phyloP scores from a whole-genome alignment of 163 green algal genomes.

The Scenedesmus sp. region DNA sequence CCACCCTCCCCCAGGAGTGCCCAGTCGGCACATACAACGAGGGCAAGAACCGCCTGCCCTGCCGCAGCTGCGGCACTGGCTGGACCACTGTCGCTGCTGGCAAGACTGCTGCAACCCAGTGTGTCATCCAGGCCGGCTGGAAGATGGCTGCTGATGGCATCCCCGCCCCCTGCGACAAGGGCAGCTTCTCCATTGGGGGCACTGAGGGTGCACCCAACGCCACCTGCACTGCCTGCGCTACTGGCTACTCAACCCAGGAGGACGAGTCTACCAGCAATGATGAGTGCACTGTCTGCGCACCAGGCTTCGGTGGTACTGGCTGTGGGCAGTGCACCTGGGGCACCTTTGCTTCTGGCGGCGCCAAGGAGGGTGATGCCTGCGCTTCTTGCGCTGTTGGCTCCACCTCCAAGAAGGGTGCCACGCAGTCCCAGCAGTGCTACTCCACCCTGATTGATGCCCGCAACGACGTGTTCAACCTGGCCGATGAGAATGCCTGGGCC shows the following conservation, averaged over 20 bases:
- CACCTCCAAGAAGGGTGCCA: not conserved
- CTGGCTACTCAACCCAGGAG: not conserved
- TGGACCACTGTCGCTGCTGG: not conserved
- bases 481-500: not conserved
- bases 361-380: not conserved
- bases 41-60: not conserved
- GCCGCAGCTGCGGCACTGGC: not conserved
- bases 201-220: not conserved
- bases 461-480: constrained; percentile 21
- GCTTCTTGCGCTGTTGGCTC: not conserved
- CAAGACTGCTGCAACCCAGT: not conserved
- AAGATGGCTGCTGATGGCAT: not conserved
- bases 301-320: not conserved
- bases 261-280: not conserved
- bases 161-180: constrained; percentile 1
- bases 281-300: not conserved
- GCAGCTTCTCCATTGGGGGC: constrained; percentile 16
- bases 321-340: not conserved
- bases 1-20: not conserved
- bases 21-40: not conserved
- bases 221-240: not conserved
- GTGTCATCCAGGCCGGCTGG: constrained; percentile 35
- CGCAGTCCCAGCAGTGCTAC: constrained; percentile 7
- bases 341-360: not conserved
- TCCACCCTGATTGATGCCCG: not conserved